A percentile compares a stretch with the other conserved stretches of the same genome.
Evolutionary conservation across 495 filamentous ascomycete genomes (phyloP).

Genomic region (Collariella sp.): DNA sequence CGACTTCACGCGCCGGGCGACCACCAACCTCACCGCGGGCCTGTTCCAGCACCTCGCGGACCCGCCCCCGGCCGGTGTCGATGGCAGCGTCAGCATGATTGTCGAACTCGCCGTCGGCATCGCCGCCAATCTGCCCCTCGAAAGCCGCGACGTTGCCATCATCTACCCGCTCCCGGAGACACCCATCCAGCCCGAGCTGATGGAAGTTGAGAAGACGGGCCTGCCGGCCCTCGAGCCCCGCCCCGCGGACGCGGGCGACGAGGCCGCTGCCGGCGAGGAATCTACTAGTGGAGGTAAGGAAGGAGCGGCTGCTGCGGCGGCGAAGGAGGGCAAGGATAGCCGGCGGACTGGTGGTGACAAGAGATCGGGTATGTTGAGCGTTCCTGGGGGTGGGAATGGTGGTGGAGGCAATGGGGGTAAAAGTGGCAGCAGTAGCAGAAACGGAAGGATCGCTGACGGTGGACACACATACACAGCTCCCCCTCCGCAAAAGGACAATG

Average conservation of each 20-base stretch:
- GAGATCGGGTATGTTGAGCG: slow-evolving; percentile 30
- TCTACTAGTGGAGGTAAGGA: slow-evolving; percentile 4
- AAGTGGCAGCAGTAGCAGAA: slow-evolving; percentile 27
- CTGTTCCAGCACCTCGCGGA: slow-evolving; percentile 66
- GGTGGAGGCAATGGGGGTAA: slow-evolving; percentile 12
- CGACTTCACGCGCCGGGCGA: slow-evolving; percentile 58
- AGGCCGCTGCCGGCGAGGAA: not conserved
- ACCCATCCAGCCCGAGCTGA: slow-evolving; percentile 54
- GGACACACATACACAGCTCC: slow-evolving; percentile 35
- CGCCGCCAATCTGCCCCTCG: slow-evolving; percentile 74
- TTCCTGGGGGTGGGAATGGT: slow-evolving; percentile 14
- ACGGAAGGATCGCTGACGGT: slow-evolving; percentile 29
- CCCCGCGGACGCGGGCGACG: slow-evolving; percentile 39
- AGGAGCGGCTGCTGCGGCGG: slow-evolving; percentile 35
- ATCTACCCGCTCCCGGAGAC: slow-evolving; percentile 73
- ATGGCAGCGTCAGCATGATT: slow-evolving; percentile 79
- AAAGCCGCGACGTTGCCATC: slow-evolving; percentile 84
- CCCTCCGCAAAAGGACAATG: slow-evolving; percentile 32
- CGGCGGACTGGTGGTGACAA: slow-evolving; percentile 32
- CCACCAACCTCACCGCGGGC: slow-evolving; percentile 59
- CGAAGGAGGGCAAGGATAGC: slow-evolving; percentile 31
- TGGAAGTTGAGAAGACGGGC: slow-evolving; percentile 70
- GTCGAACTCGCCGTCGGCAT: slow-evolving; percentile 86
- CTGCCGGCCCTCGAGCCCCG: slow-evolving; percentile 61
- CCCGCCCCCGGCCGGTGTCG: slow-evolving; percentile 65